A percentile compares a stretch with the other conserved stretches of the same genome.
These are phyloP conservation scores for Annulohypoxylon nitens DNA, from an alignment of 495 filamentous ascomycete species.

Conservation along the genomic window DNA sequence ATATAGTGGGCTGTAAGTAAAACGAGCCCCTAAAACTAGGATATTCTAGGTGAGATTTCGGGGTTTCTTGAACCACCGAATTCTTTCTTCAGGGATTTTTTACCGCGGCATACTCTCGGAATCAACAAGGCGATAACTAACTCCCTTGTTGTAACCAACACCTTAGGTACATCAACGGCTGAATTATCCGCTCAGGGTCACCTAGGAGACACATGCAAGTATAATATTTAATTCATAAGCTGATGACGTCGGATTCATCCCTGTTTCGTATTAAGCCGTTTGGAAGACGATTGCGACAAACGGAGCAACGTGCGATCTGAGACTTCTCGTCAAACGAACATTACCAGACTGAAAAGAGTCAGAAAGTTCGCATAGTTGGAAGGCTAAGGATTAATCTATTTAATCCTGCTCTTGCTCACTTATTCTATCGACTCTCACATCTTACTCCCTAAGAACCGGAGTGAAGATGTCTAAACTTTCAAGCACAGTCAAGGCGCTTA, in stretches of 20 bases:
- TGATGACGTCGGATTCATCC: constrained; percentile 30
- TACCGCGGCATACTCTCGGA: constrained; percentile 39
- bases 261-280: constrained; percentile 2
- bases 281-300: constrained; percentile 20
- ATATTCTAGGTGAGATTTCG: constrained; percentile 11
- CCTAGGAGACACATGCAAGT: not conserved
- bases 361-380: not conserved
- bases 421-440: not conserved
- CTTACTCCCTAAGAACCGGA: not conserved
- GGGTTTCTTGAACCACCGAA: constrained; percentile 34
- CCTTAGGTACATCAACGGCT: constrained; percentile 2
- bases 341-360: constrained; percentile 16
- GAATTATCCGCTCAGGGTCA: constrained; percentile 4
- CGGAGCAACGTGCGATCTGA: constrained; percentile 2
- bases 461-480: constrained; percentile 76
- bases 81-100: constrained; percentile 19
- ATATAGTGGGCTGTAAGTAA: constrained; percentile 18
- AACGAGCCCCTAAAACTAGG: constrained; percentile 18
- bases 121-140: not conserved
- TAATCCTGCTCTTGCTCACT: not conserved
- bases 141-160: not conserved
- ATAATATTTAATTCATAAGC: constrained; percentile 26
- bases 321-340: constrained; percentile 15
- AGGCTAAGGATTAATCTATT: not conserved
- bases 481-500: constrained; percentile 74